Evolutionary conservation across 2,329 filamentous ascomycete genomes (phyloP).

Genomic region (Fusarium sp.): DNA sequence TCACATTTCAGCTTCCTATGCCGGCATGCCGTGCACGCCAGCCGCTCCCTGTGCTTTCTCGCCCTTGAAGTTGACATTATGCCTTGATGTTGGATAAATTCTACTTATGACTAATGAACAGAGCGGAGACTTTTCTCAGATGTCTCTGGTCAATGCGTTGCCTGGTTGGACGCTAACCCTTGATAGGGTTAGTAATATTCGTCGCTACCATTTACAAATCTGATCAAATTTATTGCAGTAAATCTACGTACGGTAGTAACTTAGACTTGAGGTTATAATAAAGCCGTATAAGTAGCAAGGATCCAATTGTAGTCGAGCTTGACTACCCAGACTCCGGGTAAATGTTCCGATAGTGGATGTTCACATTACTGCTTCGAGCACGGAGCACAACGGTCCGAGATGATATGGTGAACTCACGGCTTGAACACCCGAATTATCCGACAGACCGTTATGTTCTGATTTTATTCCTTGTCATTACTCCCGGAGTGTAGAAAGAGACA

Average conservation of each 20-base stretch:
- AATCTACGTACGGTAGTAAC: not conserved
- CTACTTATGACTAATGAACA: not conserved
- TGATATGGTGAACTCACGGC: not conserved
- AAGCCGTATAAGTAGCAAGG: not conserved
- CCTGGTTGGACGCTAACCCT: not conserved
- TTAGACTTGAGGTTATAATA: not conserved
- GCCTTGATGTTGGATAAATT: not conserved
- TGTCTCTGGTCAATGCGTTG: not conserved
- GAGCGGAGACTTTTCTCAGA: not conserved
- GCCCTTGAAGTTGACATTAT: not conserved
- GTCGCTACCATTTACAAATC: not conserved
- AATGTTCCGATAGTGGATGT: not conserved
- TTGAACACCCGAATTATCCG: not conserved
- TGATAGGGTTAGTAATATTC: not conserved
- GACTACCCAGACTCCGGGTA: not conserved
- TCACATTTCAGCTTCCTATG: not conserved
- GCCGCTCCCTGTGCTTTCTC: not conserved
- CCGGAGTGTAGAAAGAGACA: too few relatives aligned
- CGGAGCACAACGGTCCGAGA: not conserved
- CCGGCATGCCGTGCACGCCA: not conserved
- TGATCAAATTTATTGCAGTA: not conserved
- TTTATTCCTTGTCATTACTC: accelerated
- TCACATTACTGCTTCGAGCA: not conserved
- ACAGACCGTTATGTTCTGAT: not conserved
- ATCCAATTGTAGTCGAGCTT: not conserved